Base-by-base conservation (phyloP, 176 grass and related monocot genomes). In the Eleusine coracana region DNA sequence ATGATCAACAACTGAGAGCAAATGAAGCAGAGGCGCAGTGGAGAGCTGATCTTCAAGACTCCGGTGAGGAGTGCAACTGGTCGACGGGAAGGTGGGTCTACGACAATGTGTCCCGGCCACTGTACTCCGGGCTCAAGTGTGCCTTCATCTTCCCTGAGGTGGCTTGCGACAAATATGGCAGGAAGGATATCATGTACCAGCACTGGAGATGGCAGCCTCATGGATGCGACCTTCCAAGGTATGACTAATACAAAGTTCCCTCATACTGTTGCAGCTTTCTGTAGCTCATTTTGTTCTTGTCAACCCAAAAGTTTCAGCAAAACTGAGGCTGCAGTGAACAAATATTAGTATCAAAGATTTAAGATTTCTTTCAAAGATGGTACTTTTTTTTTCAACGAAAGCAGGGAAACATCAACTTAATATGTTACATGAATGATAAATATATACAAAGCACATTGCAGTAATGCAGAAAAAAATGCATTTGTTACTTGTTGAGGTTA, bases 121-220 rank as follows among this genome's bases (percentile, higher is more conserved):
- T 94, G 28, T 97, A 97, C 68, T 85, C 71, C 8, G 91, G 92
- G 5, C 78, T 80, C 52, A 70, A 82, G 50, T 97, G 94, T 39
- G 11, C 76, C 44, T 93, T 92, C 77, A 86, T 94, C 85, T 82
- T 85, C 66, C 79, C 79, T 21, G 92, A 97, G 85, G 86, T 97
- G 69, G 86, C 94, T 12, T 97, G 92, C 71, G 83, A 88, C 77
- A 89, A 90, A 39, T 94, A 94, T 78, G 94, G 94, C 14, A 76
- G 91, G 78, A 89, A 88, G 41, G 89, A 97, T 50, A 65, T 58
- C 60, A 93, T 28, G 89, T 94, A 97, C 85, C 87, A 97, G 91
- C 82, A 94, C 15, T 97, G 94, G 94, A 89, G 91, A 80, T 97
- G 94, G 94, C 89, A 97, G 71, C 94, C 91, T 10, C 68, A 87